phyloP scores from a whole-genome alignment of 2,329 filamentous ascomycete species.

The Talaromyces islandicus region DNA sequence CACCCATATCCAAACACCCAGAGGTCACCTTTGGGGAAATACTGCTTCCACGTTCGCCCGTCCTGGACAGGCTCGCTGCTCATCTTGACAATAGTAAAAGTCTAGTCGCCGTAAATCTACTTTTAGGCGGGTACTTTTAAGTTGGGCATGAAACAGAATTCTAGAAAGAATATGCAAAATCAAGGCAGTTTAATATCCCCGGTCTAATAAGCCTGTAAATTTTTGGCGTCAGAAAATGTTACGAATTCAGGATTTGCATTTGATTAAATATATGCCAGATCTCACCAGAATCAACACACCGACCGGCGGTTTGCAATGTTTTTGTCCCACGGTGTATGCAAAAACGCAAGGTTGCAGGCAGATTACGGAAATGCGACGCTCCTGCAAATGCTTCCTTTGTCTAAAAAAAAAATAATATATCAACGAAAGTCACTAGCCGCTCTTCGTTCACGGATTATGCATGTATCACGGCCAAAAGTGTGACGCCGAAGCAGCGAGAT shows the following conservation, averaged over 20 bases:
- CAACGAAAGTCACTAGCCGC: neutral
- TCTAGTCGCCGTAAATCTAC: neutral
- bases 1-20: conserved; percentile 98
- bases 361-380: neutral
- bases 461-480: neutral
- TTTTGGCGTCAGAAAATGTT: neutral
- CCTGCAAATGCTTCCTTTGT: neutral
- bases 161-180: neutral
- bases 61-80: neutral
- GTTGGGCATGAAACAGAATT: neutral
- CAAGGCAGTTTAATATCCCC: neutral
- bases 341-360: neutral
- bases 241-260: neutral
- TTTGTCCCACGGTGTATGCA: neutral
- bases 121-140: neutral
- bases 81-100: neutral
- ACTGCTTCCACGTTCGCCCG: conserved; percentile 35
- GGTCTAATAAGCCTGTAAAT: neutral
- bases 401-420: neutral
- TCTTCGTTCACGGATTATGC: neutral
- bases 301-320: neutral
- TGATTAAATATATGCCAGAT: neutral
- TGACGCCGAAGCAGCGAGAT: neutral
- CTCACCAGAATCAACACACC: neutral
- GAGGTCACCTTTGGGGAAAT: conserved; percentile 58